phyloP scores from a whole-genome alignment of 2,329 filamentous ascomycete species.

The Setomelanomma holmii region DNA sequence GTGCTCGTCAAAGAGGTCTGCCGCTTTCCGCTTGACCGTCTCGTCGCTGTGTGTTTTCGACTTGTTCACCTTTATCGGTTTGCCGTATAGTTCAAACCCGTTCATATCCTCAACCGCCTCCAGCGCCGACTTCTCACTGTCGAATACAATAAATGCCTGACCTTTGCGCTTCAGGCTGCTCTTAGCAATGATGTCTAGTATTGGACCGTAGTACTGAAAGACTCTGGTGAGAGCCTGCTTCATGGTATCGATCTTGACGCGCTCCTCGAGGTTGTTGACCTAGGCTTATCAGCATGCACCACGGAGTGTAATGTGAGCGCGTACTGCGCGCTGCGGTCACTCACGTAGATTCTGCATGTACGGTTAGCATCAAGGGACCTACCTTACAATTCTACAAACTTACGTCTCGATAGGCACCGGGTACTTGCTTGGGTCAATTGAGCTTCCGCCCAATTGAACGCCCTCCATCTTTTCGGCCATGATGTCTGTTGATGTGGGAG shows the following conservation, averaged over 20 bases:
- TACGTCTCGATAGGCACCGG: constrained; percentile 48
- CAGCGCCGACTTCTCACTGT: constrained; percentile 77
- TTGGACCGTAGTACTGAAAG: constrained; percentile 86
- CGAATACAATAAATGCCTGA: constrained; percentile 94
- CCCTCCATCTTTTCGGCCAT: constrained; percentile 49
- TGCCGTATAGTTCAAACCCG: constrained; percentile 91
- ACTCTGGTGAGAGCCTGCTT: constrained; percentile 76
- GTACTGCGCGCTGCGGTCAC: constrained; percentile 23
- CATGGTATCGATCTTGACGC: constrained; percentile 80
- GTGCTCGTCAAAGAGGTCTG: constrained; percentile 85
- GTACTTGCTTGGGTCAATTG: constrained; percentile 40
- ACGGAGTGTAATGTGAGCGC: constrained; percentile 30
- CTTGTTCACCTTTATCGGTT: constrained; percentile 84
- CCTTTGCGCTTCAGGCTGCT: constrained; percentile 91
- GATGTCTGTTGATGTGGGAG: constrained; percentile 9
- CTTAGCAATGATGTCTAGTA: constrained; percentile 87
- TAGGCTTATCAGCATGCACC: constrained; percentile 40
- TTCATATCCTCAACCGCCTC: constrained; percentile 87
- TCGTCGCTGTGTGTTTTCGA: constrained; percentile 88
- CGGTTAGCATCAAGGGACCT: constrained; percentile 34
- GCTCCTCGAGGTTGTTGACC: constrained; percentile 88
- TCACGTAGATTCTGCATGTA: constrained; percentile 44
- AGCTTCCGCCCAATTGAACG: constrained; percentile 27
- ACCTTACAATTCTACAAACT: constrained; percentile 22
- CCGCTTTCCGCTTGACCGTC: constrained; percentile 77